Evolutionary conservation across 2,329 filamentous ascomycete genomes (phyloP), one percentile per base, ranked within the genome.

Genomic region (Mariannaea sp.): DNA sequence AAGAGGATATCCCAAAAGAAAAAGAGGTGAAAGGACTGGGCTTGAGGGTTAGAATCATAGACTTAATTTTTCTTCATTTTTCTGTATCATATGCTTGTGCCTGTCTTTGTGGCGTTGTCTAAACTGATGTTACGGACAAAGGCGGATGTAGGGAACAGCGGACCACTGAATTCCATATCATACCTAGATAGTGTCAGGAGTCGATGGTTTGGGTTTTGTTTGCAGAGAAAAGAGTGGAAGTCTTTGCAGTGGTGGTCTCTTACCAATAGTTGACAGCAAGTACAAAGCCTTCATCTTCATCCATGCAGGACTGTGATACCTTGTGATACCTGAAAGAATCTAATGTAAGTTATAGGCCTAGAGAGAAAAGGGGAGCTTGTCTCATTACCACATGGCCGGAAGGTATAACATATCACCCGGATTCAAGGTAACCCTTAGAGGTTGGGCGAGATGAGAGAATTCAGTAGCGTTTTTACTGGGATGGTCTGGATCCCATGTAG

Each of bases 251-350:
- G 19, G n/a, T n/a, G n/a, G 35, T 16, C 10, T 64, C 75, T 66
- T 70, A 87, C 87, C 90, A 94, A 70, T 93, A 93, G 65, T 94
- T 94, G 30, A 92, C 85, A 1, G 90, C 88, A 49, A 88, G 84
- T 35, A 89, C 90, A 26, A 92, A 83, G 0, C 86, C 87, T 57
- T 92, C 88, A 0, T 82, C 86, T 49, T 89, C 87, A 1, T 82
- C 75, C 0, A 78, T 79, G 59, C 83, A 85, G 2, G 81, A 85
- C 67, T 94, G 90, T 6, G 82, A 84, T 4, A 94, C 90, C 68
- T 93, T 92, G 68, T 94, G 90, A 67, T 89, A 90, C 83, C 83
- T 83, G 39, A 12, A 35, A 5, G 2, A 7, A 5, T n/a, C 39
- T 5, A 9, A 2, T 27, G n/a, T 51, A 4, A 53, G 42, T 16